phyloP scores from a whole-genome alignment of 768 basidiomycete genomes.

The Phallus indusiatus region DNA sequence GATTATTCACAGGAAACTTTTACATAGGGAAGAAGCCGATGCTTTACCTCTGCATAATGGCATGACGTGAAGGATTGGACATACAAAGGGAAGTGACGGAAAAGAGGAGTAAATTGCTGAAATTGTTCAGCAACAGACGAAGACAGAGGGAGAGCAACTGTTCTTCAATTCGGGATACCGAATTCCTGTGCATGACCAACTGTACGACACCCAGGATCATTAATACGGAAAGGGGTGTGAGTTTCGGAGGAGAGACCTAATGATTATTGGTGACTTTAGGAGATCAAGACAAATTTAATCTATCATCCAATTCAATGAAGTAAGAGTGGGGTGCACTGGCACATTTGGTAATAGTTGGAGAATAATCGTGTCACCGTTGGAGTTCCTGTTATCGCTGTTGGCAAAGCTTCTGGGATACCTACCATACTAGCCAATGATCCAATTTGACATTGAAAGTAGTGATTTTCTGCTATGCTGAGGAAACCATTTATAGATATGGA shows the following conservation, averaged over 20 bases:
- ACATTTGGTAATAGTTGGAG: conserved; percentile 74
- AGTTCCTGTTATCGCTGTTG: background rate
- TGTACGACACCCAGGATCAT: conserved; percentile 86
- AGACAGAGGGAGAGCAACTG: background rate
- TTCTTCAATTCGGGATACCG: conserved; percentile 68
- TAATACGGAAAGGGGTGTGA: conserved; percentile 60
- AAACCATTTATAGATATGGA: conserved; percentile 35
- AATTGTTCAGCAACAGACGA: conserved; percentile 53
- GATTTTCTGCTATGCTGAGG: conserved; percentile 5
- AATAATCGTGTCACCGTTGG: conserved; percentile 46
- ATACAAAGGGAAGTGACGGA: background rate
- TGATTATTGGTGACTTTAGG: background rate
- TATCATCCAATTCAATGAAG: conserved; percentile 46
- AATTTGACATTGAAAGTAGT: background rate
- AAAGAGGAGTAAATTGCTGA: conserved; percentile 32
- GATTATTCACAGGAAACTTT: no score
- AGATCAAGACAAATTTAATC: conserved; percentile 2
- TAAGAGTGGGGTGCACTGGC: conserved; percentile 77
- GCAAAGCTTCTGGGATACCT: conserved; percentile 33
- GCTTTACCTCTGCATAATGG: no score
- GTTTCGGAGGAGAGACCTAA: background rate
- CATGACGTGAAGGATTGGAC: background rate
- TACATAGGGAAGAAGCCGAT: no score
- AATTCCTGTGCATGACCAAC: conserved; percentile 72
- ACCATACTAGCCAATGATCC: conserved; percentile 28